Base-by-base conservation (phyloP, 805 yeast genomes). In the Phaffomyces thermotolerans region DNA sequence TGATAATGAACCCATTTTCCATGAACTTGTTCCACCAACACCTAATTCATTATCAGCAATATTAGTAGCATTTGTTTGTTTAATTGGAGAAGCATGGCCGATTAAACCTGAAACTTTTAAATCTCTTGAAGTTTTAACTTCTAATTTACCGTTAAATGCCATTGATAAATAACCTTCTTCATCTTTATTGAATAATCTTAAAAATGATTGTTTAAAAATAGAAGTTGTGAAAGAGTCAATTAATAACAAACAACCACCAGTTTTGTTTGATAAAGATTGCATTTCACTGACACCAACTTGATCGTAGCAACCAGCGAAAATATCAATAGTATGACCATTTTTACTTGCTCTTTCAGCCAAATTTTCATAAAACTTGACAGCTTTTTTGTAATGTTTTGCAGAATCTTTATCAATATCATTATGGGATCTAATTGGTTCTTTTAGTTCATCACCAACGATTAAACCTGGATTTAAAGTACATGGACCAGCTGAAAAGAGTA, bases 381-480 rank as follows among this genome's bases (percentile, higher is more conserved):
- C 95, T 63, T 85, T 86, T 58, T 85, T 83, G 68, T 80, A 86
- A 62, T 89, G 95, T 59, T 82, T 82, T 44, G 96, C 95, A 40
- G 75, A 66, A 56, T 91, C 97, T 52, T 89, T 81, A 63, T 93
- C 98, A 52, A 93, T 86, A 63, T 93, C 99, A 58, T 85, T 87
- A 67, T 93, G 99, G 8, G 99, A 93, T 71, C 99, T 80, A 56
- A 93, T 84, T 39, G 99, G 96, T 66, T 93, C 99, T 62, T 86
- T 85, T 62, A 93, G 75, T 63, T 89, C 93, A 22, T 83, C 79
- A 37, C 91, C 87, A 25, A 93, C 99, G 52, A 93, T 88, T 62
- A 86, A 70, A 55, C 99, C 99, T 12, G 99, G 98, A 37, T 84
- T 84, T 59, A 84, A 80, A 37, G 99, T 93, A 62, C 96, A 82